phyloP scores from a whole-genome alignment of 2,329 filamentous ascomycete genomes.

The Pyrenophora seminiperda region DNA sequence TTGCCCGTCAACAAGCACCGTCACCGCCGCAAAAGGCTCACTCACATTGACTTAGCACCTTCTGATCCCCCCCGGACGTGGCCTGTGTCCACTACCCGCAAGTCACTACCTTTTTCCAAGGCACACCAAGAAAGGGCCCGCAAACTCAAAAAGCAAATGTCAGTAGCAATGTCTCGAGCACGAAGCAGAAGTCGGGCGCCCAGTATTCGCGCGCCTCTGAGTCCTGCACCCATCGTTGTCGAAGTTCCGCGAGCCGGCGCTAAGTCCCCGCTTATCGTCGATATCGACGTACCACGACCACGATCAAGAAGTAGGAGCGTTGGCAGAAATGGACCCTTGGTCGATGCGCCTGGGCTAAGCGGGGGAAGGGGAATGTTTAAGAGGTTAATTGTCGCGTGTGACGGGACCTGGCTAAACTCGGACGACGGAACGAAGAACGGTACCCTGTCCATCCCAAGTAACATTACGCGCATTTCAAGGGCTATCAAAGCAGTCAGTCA shows the following conservation, averaged over 20 bases:
- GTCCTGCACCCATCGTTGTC: slow-evolving; percentile 32
- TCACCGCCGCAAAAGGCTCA: slow-evolving; percentile 21
- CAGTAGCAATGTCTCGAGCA: slow-evolving; percentile 34
- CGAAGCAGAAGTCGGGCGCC: slow-evolving; percentile 40
- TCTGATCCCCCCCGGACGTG: slow-evolving; percentile 28
- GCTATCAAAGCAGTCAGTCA: slow-evolving; percentile 55
- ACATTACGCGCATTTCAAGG: slow-evolving; percentile 56
- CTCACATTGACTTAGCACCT: slow-evolving; percentile 29
- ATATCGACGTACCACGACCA: slow-evolving; percentile 31
- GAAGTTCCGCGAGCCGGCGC: slow-evolving; percentile 30
- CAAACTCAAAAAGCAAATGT: slow-evolving; percentile 27
- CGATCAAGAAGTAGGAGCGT: slow-evolving; percentile 35
- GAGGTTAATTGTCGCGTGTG: slow-evolving; percentile 49
- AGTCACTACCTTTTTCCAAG: slow-evolving; percentile 27
- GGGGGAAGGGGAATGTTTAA: slow-evolving; percentile 49
- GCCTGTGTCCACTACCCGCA: slow-evolving; percentile 27
- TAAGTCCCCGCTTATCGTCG: slow-evolving; percentile 38
- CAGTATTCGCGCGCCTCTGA: slow-evolving; percentile 31
- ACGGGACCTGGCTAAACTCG: slow-evolving; percentile 57
- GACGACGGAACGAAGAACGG: slow-evolving; percentile 54
- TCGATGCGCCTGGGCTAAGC: slow-evolving; percentile 42
- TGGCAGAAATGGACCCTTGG: slow-evolving; percentile 27
- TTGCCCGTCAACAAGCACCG: slow-evolving; percentile 16
- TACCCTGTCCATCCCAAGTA: slow-evolving; percentile 53
- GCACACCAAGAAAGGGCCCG: slow-evolving; percentile 20